phyloP scores from a whole-genome alignment of 768 basidiomycete genomes.

The Lepiota venenata region DNA sequence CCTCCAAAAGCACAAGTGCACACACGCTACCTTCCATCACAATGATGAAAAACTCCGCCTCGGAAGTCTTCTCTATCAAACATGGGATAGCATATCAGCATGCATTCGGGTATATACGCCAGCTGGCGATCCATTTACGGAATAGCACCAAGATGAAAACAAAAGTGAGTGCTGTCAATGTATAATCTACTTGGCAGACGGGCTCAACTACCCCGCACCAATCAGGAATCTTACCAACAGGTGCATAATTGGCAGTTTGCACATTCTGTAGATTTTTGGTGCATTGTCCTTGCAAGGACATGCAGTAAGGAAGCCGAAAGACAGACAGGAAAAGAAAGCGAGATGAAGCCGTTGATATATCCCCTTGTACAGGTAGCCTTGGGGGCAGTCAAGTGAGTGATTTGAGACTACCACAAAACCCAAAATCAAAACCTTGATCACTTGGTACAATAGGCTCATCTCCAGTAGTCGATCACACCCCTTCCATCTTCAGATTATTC shows the following conservation, averaged over 20 bases:
- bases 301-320: constrained; percentile 59
- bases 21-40: constrained; percentile 91
- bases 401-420: constrained; percentile 4
- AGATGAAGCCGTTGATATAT: constrained; percentile 86
- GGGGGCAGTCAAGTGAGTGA: constrained; percentile 84
- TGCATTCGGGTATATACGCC: constrained; percentile 93
- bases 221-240: constrained; percentile 83
- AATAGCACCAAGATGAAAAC: constrained; percentile 88
- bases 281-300: constrained; percentile 78
- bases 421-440: constrained; percentile 12
- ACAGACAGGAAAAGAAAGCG: constrained; percentile 60
- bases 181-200: background rate
- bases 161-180: constrained; percentile 47
- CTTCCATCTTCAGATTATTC: constrained; percentile 88
- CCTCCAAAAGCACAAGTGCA: constrained; percentile 78
- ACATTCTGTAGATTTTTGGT: constrained; percentile 97
- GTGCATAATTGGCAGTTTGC: constrained; percentile 99
- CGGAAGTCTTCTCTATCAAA: constrained; percentile 83
- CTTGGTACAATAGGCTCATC: constrained; percentile 71
- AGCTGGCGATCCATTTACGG: constrained; percentile 88
- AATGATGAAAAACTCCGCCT: constrained; percentile 97
- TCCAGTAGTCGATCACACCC: constrained; percentile 91
- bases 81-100: constrained; percentile 83
- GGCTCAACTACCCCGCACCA: background rate
- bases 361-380: constrained; percentile 93